These are phyloP conservation scores for Cryptosporidium sp. DNA, from an alignment of 169 alveolate species.

Conservation along the genomic window DNA sequence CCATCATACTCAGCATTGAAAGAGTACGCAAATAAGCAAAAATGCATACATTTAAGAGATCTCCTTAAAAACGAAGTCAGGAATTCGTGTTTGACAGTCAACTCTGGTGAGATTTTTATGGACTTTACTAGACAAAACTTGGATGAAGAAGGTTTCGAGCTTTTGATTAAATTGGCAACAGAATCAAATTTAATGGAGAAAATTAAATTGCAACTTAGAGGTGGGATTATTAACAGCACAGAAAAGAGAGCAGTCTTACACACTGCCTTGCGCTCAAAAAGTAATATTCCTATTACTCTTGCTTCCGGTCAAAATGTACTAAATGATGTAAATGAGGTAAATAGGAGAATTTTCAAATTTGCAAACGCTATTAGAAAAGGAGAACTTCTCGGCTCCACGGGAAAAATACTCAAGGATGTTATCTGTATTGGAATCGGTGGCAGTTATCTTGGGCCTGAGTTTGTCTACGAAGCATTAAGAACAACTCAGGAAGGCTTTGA, in stretches of 20 bases:
- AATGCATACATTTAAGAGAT: conserved; percentile 80
- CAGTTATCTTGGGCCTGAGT: conserved; percentile 96
- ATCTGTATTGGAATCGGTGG: conserved; percentile 99
- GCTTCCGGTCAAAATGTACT: conserved; percentile 78
- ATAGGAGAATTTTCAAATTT: conserved; percentile 82
- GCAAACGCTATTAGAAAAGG: conserved; percentile 88
- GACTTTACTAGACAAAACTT: conserved; percentile 86
- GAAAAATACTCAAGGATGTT: conserved; percentile 89
- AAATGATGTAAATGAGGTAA: conserved; percentile 81
- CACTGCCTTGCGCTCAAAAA: conserved; percentile 92
- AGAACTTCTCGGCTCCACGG: conserved; percentile 90
- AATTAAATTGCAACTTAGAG: conserved; percentile 82
- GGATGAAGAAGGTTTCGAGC: conserved; percentile 78
- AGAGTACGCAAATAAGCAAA: conserved; percentile 41
- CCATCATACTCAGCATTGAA: conserved; percentile 36
- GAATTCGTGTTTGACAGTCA: conserved; percentile 75
- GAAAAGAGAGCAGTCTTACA: conserved; percentile 97
- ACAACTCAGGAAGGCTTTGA: conserved; percentile 82
- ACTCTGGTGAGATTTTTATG: conserved; percentile 79
- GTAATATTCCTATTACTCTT: conserved; percentile 39
- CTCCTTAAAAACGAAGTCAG: conserved; percentile 80
- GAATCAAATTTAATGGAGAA: conserved; percentile 78
- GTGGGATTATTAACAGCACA: conserved; percentile 93
- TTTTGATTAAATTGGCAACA: conserved; percentile 79
- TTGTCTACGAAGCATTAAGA: conserved; percentile 92